These are phyloP conservation scores for Saraca asoca DNA, from an alignment of 331 rosid species.

Conservation along the genomic window DNA sequence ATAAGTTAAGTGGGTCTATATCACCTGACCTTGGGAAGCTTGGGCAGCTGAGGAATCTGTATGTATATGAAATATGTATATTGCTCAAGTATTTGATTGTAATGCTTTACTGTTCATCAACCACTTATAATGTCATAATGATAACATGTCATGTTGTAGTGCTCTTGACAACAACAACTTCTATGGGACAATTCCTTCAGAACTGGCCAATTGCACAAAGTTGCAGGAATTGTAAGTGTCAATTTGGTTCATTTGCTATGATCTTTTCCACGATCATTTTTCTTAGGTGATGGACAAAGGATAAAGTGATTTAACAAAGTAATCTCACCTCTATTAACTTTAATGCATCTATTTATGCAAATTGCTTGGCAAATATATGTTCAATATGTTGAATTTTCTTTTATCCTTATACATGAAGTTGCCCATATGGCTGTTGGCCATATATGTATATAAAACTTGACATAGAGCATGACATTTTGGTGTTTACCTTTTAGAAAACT, in stretches of 20 bases:
- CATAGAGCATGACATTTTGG: slow-evolving; percentile 18
- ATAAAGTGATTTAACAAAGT: slow-evolving; percentile 1
- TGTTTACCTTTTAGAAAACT: slow-evolving; percentile 18
- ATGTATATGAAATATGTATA: slow-evolving; percentile 46
- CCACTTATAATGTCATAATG: slow-evolving; percentile 28
- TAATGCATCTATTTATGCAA: slow-evolving; percentile 16
- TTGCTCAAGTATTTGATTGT: slow-evolving; percentile 23
- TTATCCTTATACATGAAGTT: background rate
- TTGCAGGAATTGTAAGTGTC: slow-evolving; percentile 75
- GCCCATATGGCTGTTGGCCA: background rate
- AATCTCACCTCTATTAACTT: slow-evolving; percentile 23
- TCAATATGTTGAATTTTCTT: slow-evolving; percentile 17
- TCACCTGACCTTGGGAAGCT: slow-evolving; percentile 91
- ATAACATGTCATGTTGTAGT: slow-evolving; percentile 49
- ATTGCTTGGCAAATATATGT: slow-evolving; percentile 13
- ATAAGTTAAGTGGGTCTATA: slow-evolving; percentile 76
- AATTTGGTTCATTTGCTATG: slow-evolving; percentile 20
- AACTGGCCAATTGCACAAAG: slow-evolving; percentile 84
- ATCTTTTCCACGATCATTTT: slow-evolving; percentile 14
- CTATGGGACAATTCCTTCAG: slow-evolving; percentile 86
- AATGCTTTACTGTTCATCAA: slow-evolving; percentile 17
- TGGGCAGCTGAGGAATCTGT: slow-evolving; percentile 77
- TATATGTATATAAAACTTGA: slow-evolving; percentile 7
- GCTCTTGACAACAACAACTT: slow-evolving; percentile 80
- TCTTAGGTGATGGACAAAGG: slow-evolving; percentile 20